These are phyloP conservation scores for Harringtonia aguacate DNA, from an alignment of 2,329 filamentous ascomycete genomes.

Conservation along the genomic window DNA sequence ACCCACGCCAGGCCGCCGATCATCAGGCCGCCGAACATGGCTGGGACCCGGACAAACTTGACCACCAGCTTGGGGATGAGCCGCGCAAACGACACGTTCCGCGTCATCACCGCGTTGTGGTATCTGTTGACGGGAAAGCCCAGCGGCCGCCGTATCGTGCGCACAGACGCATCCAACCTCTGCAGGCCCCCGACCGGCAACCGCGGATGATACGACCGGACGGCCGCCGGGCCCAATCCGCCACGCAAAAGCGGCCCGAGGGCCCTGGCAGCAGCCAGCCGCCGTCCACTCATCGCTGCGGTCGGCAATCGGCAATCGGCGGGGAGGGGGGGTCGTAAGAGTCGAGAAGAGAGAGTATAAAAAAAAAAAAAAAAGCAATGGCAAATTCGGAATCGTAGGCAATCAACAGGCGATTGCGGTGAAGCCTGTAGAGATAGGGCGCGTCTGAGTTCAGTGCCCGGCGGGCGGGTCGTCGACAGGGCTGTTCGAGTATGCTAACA, in stretches of 20 bases:
- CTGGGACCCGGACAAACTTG: constrained; percentile 80
- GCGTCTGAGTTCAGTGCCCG: background rate
- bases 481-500: background rate
- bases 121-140: constrained; percentile 78
- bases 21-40: constrained; percentile 81
- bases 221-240: constrained; percentile 35
- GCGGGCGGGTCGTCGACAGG: constrained; percentile 1
- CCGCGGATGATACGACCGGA: constrained; percentile 52
- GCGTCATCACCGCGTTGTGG: constrained; percentile 61
- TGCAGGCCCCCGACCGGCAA: constrained; percentile 58
- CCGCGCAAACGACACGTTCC: constrained; percentile 54
- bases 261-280: constrained; percentile 64
- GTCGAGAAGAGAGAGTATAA: too few relatives aligned
- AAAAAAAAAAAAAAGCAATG: background rate
- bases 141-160: constrained; percentile 50
- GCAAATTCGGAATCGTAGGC: background rate
- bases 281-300: constrained; percentile 57
- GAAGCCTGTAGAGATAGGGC: background rate
- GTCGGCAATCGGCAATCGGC: too few relatives aligned
- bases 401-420: too few relatives aligned
- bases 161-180: constrained; percentile 47
- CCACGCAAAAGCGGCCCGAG: constrained; percentile 52
- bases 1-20: constrained; percentile 84
- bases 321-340: background rate
- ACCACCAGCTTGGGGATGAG: constrained; percentile 78